Percentiles rank a stretch among this genome's conserved stretches.
phyloP scores from a whole-genome alignment of 768 basidiomycete genomes.

The Pisolithus marmoratus region DNA sequence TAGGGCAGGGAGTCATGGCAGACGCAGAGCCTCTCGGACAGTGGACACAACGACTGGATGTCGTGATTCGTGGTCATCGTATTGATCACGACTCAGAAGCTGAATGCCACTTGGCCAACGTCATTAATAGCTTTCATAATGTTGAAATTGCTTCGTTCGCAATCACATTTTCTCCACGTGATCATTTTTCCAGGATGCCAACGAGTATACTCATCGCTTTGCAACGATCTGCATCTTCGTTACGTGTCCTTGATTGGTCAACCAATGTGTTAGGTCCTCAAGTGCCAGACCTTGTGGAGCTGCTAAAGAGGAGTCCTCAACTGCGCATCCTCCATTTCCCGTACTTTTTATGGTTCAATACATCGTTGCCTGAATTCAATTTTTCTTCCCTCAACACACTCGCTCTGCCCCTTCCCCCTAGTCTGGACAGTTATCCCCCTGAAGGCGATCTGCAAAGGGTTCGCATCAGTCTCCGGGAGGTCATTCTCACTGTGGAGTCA shows the following conservation, averaged over 20 bases:
- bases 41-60: constrained; percentile 20
- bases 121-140: constrained; percentile 12
- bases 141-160: constrained; percentile 17
- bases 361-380: neutral
- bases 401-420: neutral
- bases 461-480: constrained; percentile 11
- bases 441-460: neutral
- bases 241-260: constrained; percentile 19
- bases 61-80: constrained; percentile 15
- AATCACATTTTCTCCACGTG: neutral
- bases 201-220: constrained; percentile 12
- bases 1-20: constrained; percentile 6
- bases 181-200: neutral
- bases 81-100: constrained; percentile 1
- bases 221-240: constrained; percentile 7
- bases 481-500: constrained; percentile 7
- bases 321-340: constrained; percentile 5
- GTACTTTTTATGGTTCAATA: neutral
- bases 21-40: constrained; percentile 13
- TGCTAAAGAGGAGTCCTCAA: constrained; percentile 11
- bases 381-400: constrained; percentile 13
- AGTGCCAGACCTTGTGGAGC: neutral
- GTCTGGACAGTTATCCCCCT: too few species aligned
- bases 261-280: neutral
- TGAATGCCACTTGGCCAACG: constrained; percentile 2